A percentile compares a stretch with the other conserved stretches of the same genome.
These are phyloP conservation scores for Conringia planisiliqua DNA, from an alignment of 345 rosid species.

Conservation along the genomic window DNA sequence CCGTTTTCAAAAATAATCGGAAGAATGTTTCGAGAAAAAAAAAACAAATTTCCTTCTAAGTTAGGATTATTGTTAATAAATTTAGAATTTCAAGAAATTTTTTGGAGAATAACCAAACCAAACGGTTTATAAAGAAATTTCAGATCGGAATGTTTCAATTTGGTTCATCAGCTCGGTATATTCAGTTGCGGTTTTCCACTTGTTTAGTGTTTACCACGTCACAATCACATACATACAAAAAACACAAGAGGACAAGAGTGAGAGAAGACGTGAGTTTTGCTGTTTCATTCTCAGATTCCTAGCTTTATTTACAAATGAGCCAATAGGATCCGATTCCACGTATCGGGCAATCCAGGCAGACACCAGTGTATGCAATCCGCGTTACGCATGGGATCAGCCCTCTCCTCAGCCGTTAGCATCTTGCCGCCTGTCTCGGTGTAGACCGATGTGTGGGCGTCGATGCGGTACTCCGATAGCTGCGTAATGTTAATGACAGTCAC, in stretches of 20 bases:
- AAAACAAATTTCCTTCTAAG: too few species aligned
- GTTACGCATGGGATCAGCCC: conserved; percentile 53
- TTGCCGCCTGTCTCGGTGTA: conserved; percentile 79
- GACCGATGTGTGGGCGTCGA: conserved; percentile 76
- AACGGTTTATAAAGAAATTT: too few species aligned
- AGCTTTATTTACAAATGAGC: conserved; percentile 56
- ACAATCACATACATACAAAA: background rate
- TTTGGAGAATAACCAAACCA: too few species aligned
- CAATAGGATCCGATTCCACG: conserved; percentile 76
- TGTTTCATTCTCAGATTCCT: conserved; percentile 2
- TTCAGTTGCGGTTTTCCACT: background rate
- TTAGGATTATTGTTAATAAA: too few species aligned
- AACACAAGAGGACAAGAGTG: background rate
- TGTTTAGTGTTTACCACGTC: background rate
- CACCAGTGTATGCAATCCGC: conserved; percentile 99
- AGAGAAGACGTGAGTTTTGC: conserved; percentile 7
- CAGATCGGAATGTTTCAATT: too few species aligned
- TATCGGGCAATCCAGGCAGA: conserved; percentile 85
- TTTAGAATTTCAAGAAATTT: too few species aligned
- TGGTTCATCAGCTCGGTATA: too few species aligned
- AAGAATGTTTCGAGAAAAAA: too few species aligned
- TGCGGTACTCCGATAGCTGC: conserved; percentile 77
- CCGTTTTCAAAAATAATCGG: too few species aligned
- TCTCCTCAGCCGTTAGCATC: conserved; percentile 57
- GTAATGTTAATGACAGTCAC: conserved; percentile 75